These are phyloP conservation scores for Phytophthora fragariae DNA, from an alignment of 352 stramenopile genomes.

Conservation along the genomic window DNA sequence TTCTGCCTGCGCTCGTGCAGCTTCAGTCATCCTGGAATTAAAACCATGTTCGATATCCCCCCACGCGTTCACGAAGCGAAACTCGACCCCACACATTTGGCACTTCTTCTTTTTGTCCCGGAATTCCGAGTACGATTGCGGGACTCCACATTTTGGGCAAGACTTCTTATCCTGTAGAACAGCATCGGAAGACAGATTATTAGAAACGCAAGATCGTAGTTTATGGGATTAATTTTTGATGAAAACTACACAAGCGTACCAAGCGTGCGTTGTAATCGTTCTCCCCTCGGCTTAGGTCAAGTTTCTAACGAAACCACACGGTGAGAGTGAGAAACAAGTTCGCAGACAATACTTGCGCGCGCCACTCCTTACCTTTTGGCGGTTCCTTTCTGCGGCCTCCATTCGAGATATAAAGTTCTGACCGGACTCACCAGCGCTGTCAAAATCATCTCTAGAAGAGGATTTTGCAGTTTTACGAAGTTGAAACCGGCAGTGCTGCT, in stretches of 20 bases:
- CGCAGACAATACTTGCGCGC: neutral
- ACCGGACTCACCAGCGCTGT: slow-evolving; percentile 36
- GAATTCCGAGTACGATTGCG: slow-evolving; percentile 85
- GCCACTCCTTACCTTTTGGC: slow-evolving; percentile 61
- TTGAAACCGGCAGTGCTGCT: slow-evolving; percentile 77
- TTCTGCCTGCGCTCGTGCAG: slow-evolving; percentile 47
- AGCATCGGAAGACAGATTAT: neutral
- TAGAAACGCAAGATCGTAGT: neutral
- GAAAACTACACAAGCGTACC: slow-evolving; percentile 28
- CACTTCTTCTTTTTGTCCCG: slow-evolving; percentile 90
- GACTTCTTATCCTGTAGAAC: slow-evolving; percentile 77
- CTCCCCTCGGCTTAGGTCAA: slow-evolving; percentile 75
- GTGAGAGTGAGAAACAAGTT: slow-evolving; percentile 4
- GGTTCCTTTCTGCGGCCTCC: slow-evolving; percentile 81
- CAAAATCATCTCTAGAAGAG: slow-evolving; percentile 38
- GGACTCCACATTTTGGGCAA: slow-evolving; percentile 70
- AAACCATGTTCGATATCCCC: slow-evolving; percentile 75
- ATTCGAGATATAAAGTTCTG: slow-evolving; percentile 75
- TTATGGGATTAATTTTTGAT: neutral
- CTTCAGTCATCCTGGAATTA: slow-evolving; percentile 62
- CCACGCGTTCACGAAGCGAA: slow-evolving; percentile 78
- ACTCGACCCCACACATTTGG: slow-evolving; percentile 81
- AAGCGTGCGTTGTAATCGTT: slow-evolving; percentile 76
- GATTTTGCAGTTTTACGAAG: slow-evolving; percentile 34
- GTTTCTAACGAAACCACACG: slow-evolving; percentile 49